Conservation (phyloP, 2,329 filamentous ascomycete species). For the Pyricularia sp. region DNA sequence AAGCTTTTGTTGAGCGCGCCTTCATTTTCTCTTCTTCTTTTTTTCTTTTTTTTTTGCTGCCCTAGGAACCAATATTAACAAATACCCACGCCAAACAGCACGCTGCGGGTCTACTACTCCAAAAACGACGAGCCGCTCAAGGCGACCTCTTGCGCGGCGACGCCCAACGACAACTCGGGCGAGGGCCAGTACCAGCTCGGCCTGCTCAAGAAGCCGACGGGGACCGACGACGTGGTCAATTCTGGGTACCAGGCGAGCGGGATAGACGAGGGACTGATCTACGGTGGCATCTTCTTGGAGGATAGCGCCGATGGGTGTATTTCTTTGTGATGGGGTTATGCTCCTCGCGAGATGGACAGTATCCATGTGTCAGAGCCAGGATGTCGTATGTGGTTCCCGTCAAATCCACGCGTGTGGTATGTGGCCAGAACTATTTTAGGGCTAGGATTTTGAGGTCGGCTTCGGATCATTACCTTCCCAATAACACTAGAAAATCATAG, state of each 20-base stretch:
- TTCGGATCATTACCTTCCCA: no score
- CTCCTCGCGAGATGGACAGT: no score
- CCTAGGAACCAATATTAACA: no score
- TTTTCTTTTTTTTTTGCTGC: no score
- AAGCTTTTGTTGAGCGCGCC: no score
- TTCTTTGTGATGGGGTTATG: conserved; percentile 22
- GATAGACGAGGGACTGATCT: conserved; percentile 39
- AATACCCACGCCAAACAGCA: conserved; percentile 29
- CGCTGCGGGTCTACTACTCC: conserved; percentile 49
- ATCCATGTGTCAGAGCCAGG: no score
- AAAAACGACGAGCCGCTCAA: conserved; percentile 32
- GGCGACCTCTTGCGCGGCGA: conserved; percentile 32
- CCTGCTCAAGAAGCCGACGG: conserved; percentile 47
- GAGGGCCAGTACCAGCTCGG: conserved; percentile 47
- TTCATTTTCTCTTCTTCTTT: no score
- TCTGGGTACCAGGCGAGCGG: conserved; percentile 35
- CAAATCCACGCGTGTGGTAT: no score
- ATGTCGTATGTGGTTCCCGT: no score
- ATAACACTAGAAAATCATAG: no score
- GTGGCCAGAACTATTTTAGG: no score
- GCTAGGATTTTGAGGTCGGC: no score
- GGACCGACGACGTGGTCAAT: conserved; percentile 39
- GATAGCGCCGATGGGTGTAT: conserved; percentile 31
- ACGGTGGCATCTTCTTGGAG: conserved; percentile 41
- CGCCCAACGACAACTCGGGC: conserved; percentile 39